Percentiles rank a stretch among this genome's conserved stretches.
Conservation (phyloP, 768 basidiomycete species). For the Hygrocybe punicea region DNA sequence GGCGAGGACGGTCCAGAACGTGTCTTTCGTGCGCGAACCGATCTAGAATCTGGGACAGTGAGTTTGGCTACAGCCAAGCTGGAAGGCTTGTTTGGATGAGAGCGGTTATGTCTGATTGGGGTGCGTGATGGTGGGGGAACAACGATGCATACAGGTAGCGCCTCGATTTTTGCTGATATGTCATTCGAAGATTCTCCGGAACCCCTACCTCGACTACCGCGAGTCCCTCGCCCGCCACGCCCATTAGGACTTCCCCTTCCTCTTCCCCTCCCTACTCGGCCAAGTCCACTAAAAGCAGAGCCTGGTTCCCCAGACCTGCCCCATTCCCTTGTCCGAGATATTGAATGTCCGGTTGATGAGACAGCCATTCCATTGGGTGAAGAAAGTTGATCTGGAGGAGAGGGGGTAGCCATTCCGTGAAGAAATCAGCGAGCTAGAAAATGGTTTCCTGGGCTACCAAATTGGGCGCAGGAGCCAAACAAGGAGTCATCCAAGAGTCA, state of each 20-base stretch:
- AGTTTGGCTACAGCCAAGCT: constrained; percentile 29
- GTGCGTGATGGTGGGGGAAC: constrained; percentile 32
- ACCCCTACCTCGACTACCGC: constrained; percentile 31
- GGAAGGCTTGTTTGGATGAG: constrained; percentile 38
- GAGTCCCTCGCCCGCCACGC: constrained; percentile 37
- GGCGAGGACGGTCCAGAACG: constrained; percentile 30
- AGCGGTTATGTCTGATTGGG: constrained; percentile 49
- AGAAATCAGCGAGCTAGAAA: constrained; percentile 18
- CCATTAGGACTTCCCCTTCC: constrained; percentile 30
- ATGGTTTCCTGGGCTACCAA: constrained; percentile 1
- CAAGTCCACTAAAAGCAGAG: constrained; percentile 45
- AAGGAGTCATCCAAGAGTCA: constrained; percentile 6
- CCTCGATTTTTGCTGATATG: constrained; percentile 18
- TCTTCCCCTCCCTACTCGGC: constrained; percentile 32
- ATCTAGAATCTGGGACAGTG: constrained; percentile 32
- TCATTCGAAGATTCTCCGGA: constrained; percentile 26
- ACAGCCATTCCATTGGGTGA: constrained; percentile 27
- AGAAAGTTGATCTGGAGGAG: constrained; percentile 40
- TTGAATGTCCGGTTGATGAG: constrained; percentile 25
- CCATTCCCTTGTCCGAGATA: constrained; percentile 44
- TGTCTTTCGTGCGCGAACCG: constrained; percentile 32
- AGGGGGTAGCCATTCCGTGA: neutral
- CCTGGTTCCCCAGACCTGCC: constrained; percentile 45
- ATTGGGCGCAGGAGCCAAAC: neutral
- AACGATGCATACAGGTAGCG: constrained; percentile 16